Evolutionary conservation across 2,329 filamentous ascomycete genomes (phyloP).

Genomic region (Alternaria sp.): DNA sequence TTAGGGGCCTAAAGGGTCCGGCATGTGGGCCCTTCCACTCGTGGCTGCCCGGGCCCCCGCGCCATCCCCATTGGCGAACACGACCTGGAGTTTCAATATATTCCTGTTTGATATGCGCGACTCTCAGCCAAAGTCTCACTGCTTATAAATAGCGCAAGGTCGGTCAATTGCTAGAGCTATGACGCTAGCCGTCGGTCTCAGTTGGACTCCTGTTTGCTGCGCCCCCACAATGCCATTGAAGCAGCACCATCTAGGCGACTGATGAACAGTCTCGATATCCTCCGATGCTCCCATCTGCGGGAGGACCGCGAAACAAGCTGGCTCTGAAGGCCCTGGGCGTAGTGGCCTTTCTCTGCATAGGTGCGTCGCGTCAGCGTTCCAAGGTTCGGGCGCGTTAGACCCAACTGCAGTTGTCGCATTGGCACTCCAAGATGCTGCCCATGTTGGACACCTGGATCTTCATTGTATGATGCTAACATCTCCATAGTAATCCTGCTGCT

Average conservation of each 20-base stretch:
- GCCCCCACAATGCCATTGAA: not conserved
- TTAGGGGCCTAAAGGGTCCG: not conserved
- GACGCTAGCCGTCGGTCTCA: constrained; percentile 1
- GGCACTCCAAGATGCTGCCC: not conserved
- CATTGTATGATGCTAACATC: constrained; percentile 1
- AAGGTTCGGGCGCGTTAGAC: not conserved
- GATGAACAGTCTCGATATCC: not conserved
- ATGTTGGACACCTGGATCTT: not conserved
- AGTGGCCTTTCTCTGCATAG: constrained; percentile 1
- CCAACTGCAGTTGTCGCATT: not conserved
- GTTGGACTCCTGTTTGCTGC: not conserved
- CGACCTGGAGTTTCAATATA: not conserved
- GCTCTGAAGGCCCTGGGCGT: constrained; percentile 3
- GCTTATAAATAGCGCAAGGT: constrained; percentile 2
- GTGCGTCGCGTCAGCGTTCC: constrained; percentile 2
- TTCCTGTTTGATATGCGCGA: not conserved
- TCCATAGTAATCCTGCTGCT: constrained; percentile 9
- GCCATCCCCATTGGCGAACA: not conserved
- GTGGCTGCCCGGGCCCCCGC: not conserved
- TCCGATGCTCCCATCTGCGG: constrained; percentile 5
- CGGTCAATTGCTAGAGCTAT: constrained; percentile 10
- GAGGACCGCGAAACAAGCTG: constrained; percentile 2
- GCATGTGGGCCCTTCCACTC: not conserved
- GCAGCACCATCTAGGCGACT: not conserved
- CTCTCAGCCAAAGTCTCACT: not conserved